Evolutionary conservation across 352 stramenopile genomes (phyloP), one percentile per base, ranked within the genome.

Genomic region (Phytophthora idaei): DNA sequence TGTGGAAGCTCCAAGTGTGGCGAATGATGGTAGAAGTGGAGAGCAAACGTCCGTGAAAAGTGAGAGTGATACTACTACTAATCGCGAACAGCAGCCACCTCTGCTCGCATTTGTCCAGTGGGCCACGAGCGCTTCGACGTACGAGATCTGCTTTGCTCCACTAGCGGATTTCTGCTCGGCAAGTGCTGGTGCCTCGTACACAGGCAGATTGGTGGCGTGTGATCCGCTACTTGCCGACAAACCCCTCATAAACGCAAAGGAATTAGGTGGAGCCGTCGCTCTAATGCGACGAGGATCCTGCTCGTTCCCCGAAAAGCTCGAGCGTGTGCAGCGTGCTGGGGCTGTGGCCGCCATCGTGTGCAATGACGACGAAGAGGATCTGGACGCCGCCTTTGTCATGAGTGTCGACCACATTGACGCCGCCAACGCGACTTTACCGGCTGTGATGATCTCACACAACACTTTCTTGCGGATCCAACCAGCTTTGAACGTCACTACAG

Each of bases 91-190:
- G 1, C 59, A 69, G 17, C 36, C 60, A 14, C 81, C 85, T 3
- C 57, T 90, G 14, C 84, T 92, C 50, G 82, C 81, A 8, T 92
- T 93, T 31, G 78, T 92, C 3, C 82, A 90, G 44, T 93, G 83
- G 76, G 73, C 81, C 1, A 84, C 77, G 7, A 76, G 60, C 2
- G 73, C 80, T 2, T 69, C 70, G 25, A 57, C 65, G 2, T 89
- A 78, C 57, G 61, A 80, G 25, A 49, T 86, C 5, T 77, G 75
- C 37, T 93, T 84, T 48, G 81, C 83, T 9, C 85, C 85, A 15
- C 56, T 93, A 4, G 69, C 83, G 1, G 85, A 93, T 44, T 93
- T 93, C 67, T 84, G 81, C 6, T 52, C 67, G 15, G 74, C 71
- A 21, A 64, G 37, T 0, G 76, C 78, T 57, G 69, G 78, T 17